A percentile compares a stretch with the other conserved stretches of the same genome.
Evolutionary conservation across 108 stramenopile genomes (phyloP).

Genomic region (Nitzschia sp.): DNA sequence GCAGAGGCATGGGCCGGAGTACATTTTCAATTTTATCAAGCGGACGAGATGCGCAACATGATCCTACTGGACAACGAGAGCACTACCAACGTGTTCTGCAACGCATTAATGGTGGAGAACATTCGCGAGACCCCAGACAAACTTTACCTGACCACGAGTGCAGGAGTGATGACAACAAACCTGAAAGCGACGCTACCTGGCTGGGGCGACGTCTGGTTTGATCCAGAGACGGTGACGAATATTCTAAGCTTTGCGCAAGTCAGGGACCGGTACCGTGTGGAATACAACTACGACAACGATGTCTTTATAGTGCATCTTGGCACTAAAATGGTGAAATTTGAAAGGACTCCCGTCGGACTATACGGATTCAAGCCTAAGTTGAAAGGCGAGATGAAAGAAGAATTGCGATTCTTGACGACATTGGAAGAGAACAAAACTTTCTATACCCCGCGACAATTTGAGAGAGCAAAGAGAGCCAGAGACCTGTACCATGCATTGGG

Average conservation of each 20-base stretch:
- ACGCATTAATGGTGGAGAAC: slow-evolving; percentile 31
- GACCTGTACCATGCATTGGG: slow-evolving; percentile 30
- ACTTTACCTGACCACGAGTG: slow-evolving; percentile 30
- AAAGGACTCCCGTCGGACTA: not conserved
- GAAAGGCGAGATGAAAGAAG: not conserved
- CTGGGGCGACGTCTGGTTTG: slow-evolving; percentile 25
- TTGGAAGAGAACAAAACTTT: slow-evolving; percentile 12
- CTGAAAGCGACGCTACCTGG: slow-evolving; percentile 35
- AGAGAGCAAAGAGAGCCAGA: slow-evolving; percentile 15
- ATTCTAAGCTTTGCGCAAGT: no score
- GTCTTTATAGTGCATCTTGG: slow-evolving; percentile 4
- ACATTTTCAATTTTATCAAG: not conserved
- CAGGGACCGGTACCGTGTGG: slow-evolving; percentile 16
- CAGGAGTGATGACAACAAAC: slow-evolving; percentile 24
- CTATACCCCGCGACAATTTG: slow-evolving; percentile 21
- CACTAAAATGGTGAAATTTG: not conserved
- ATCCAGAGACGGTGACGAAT: slow-evolving; percentile 32
- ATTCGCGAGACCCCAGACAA: slow-evolving; percentile 16
- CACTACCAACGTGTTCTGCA: slow-evolving; percentile 37
- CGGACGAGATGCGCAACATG: not conserved
- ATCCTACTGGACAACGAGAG: slow-evolving; percentile 48
- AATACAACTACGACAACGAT: slow-evolving; percentile 16
- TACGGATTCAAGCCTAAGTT: not conserved
- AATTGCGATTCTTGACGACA: slow-evolving; percentile 14
- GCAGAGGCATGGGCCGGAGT: slow-evolving; percentile 1